Evolutionary conservation across 2,329 filamentous ascomycete species (phyloP), one percentile per base, ranked within the genome.

Genomic region (Karstenula rhodostoma): DNA sequence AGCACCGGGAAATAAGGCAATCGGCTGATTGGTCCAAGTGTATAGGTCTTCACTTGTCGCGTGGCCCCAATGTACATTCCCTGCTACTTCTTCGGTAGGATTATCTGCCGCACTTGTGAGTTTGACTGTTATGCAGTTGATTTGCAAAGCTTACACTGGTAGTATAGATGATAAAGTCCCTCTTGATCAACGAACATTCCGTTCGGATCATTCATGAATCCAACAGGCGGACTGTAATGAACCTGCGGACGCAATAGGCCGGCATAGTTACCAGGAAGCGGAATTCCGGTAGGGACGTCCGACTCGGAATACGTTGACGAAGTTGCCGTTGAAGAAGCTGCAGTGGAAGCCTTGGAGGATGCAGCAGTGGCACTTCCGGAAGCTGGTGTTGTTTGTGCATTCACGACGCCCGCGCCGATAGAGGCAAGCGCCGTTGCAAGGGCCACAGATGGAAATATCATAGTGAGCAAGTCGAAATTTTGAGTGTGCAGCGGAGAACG

Each of bases 61-160:
- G 67, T 90, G 88, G 10, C 88, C 88, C 88, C 88, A 90, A 66
- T 89, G 87, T 67, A 89, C 84, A 61, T 88, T 86, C 1, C 86
- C 86, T 6, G 78, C 84, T 0, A 84, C 80, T 8, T 77, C 74
- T 2, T 70, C 81, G 0, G 79, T 79, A 1, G 84, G 83, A 57
- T 86, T 85, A 65, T 84, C 81, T 83, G 47, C 57, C 52, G 49
- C n/a, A 22, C 32, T 19, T 60, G 29, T 62, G 60, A 47, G 19
- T n/a, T 47, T 47, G 13, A 3, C 8, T 32, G 4, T 32, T 12
- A 22, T 2, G 2, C 6, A n/a, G 9, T 33, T 15, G 32, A 22
- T 40, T 9, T 4, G 2, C 17, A 6, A 37, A 15, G 8, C 40
- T 50, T 76, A 79, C 82, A 87, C 70, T 90, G 88, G 67, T 90